Percentiles rank a stretch among this genome's conserved stretches.
phyloP scores from a whole-genome alignment of 371 early-diverging fungal species.

The Mortierella sp. region DNA sequence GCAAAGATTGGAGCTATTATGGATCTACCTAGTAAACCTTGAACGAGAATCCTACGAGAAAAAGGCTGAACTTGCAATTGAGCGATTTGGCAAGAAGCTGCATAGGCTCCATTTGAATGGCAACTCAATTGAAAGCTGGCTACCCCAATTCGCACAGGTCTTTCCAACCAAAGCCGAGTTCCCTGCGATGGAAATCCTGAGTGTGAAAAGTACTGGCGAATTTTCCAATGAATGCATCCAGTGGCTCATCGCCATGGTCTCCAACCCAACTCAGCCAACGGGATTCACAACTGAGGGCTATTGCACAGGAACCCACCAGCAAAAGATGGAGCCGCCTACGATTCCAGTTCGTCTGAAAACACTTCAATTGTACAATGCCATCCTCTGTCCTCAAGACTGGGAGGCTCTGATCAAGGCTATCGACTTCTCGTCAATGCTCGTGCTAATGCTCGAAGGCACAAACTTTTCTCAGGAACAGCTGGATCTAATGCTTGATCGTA shows the following conservation, averaged over 20 bases:
- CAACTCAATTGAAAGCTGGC: neutral
- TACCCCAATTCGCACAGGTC: neutral
- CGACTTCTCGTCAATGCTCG: too few relatives aligned
- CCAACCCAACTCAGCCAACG: neutral
- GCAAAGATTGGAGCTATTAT: neutral
- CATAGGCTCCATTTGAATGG: neutral
- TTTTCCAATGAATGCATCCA: neutral
- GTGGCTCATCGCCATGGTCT: neutral
- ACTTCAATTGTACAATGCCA: neutral
- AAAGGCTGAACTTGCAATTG: neutral
- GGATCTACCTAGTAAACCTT: neutral
- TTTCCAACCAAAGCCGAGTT: neutral
- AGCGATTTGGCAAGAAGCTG: neutral
- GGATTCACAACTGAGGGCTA: too few relatives aligned
- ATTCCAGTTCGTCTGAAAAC: too few relatives aligned
- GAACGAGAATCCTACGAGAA: neutral
- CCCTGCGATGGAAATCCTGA: too few relatives aligned
- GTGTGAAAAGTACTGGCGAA: neutral
- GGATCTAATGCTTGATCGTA: neutral
- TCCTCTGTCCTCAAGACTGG: neutral
- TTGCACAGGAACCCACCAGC: too few relatives aligned
- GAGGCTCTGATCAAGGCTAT: neutral
- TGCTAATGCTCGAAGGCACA: neutral
- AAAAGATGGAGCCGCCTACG: too few relatives aligned
- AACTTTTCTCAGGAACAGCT: neutral